Percentiles rank a stretch among this genome's conserved stretches.
Evolutionary conservation across 139 green algal genomes (phyloP).

Genomic region (Picochlorum sp.): DNA sequence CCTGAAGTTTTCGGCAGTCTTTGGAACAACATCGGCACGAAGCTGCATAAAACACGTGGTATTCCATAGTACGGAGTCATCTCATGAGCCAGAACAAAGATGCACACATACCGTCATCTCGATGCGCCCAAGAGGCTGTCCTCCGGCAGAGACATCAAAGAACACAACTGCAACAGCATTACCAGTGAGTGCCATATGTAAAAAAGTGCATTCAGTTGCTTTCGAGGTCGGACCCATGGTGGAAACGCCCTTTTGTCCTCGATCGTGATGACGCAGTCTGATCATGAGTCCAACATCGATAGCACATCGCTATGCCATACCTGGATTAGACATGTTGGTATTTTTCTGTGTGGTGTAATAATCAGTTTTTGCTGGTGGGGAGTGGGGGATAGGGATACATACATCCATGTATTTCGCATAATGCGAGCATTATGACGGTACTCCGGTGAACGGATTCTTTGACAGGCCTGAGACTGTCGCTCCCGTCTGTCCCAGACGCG

Average conservation of each 20-base stretch:
- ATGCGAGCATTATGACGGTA: too few species aligned
- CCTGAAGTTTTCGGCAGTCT: conserved; percentile 88
- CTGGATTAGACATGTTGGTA: not conserved
- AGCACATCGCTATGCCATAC: not conserved
- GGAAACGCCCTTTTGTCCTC: too few species aligned
- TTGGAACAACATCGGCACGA: conserved; percentile 68
- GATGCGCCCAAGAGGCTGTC: conserved; percentile 49
- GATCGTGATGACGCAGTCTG: too few species aligned
- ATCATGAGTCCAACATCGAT: not conserved
- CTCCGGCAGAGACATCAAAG: conserved; percentile 46
- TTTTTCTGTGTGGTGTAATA: not conserved
- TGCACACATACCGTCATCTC: conserved; percentile 48
- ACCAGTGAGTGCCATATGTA: not conserved
- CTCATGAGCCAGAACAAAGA: not conserved
- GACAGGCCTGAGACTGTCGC: not conserved
- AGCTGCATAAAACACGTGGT: conserved; percentile 32
- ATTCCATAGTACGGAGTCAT: not conserved
- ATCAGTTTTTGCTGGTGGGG: too few species aligned
- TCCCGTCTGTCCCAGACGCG: too few species aligned
- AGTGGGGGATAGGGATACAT: too few species aligned
- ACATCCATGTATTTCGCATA: too few species aligned
- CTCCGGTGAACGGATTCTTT: not conserved
- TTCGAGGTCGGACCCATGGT: too few species aligned
- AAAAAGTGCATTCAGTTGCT: not conserved
- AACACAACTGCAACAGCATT: conserved; percentile 37